Evolutionary conservation across 441 rosid species (phyloP), one percentile per base, ranked within the genome.

Genomic region (Adansonia rubrostipa): DNA sequence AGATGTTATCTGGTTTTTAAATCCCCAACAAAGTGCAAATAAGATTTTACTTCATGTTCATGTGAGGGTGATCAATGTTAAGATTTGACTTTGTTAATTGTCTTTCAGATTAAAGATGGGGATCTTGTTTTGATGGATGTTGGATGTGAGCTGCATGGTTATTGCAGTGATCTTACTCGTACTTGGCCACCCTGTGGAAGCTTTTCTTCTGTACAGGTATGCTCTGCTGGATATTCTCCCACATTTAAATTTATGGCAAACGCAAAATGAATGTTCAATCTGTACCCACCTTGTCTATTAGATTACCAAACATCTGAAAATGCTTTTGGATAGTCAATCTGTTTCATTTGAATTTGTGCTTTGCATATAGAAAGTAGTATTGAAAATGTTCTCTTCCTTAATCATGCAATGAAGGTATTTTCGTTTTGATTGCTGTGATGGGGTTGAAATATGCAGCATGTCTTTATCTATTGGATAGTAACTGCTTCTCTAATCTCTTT

Each of bases 131-230:
- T 96, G 89, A 84, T 96, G 98, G 99, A 94, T 83, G 88, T 96
- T 82, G 99, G 99, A 75, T 96, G 98, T 80, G 98, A 96, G 88
- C 87, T 93, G 81, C 97, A 96, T 86, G 97, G 97, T 76, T 96
- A 96, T 83, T 93, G 85, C 81, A 96, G 98, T 78, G 98, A 96
- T 83, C 94, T 96, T 81, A 93, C 99, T 77, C 95, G 99, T 45
- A 92, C 99, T 69, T 94, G 98, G 98, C 92, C 98, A 13, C 95
- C 96, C n/a, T 82, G 88, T 64, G 99, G 99, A 69, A 82, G 88
- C 79, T 96, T 96, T 83, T 89, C 91, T 71, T 78, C 93, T 62
- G 83, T 84, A 81, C 96, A 96, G 84, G 98, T 94, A 85, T 54
- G 86, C 82, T 5, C 68, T 80, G 14, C 22, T 75, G 48, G 44